Evolutionary conservation across 495 filamentous ascomycete species (phyloP).

Genomic region (Hyaloscypha variabilis): DNA sequence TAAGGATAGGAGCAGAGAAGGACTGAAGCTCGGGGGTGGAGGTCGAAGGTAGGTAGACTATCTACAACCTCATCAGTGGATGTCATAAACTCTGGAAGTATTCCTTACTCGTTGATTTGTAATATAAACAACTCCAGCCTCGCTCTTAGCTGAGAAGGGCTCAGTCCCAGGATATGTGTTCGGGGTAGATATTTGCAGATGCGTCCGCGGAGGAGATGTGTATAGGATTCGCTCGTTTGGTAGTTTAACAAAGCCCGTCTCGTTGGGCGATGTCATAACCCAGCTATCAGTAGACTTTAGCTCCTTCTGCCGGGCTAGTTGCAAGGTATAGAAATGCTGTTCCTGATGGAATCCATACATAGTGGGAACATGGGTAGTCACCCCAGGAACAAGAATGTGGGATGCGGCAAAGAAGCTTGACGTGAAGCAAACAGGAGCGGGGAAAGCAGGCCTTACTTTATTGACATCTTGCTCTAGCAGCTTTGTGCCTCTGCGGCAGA

Average conservation of each 20-base stretch:
- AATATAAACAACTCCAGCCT: slow-evolving; percentile 70
- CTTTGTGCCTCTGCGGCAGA: not conserved
- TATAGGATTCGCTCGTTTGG: slow-evolving; percentile 71
- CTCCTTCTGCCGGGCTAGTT: slow-evolving; percentile 15
- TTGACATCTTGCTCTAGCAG: slow-evolving; percentile 39
- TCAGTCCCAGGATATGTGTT: slow-evolving; percentile 59
- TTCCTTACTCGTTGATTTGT: slow-evolving; percentile 83
- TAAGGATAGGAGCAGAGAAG: slow-evolving; percentile 85
- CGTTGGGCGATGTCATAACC: slow-evolving; percentile 68
- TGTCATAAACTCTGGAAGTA: not conserved
- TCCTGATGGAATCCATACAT: slow-evolving; percentile 35
- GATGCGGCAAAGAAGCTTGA: not conserved
- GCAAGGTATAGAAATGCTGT: slow-evolving; percentile 27
- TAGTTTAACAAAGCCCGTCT: slow-evolving; percentile 66
- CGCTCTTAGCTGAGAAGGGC: slow-evolving; percentile 58
- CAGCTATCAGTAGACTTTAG: slow-evolving; percentile 55
- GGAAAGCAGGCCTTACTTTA: slow-evolving; percentile 40
- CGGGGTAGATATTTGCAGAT: slow-evolving; percentile 62
- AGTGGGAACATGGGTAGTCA: not conserved
- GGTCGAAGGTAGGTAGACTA: slow-evolving; percentile 84
- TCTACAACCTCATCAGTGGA: slow-evolving; percentile 46
- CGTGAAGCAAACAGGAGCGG: slow-evolving; percentile 3
- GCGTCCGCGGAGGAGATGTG: slow-evolving; percentile 72
- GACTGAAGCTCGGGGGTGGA: slow-evolving; percentile 73
- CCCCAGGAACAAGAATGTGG: not conserved